phyloP scores from a whole-genome alignment of 495 filamentous ascomycete species.

The Tuber borchii region DNA sequence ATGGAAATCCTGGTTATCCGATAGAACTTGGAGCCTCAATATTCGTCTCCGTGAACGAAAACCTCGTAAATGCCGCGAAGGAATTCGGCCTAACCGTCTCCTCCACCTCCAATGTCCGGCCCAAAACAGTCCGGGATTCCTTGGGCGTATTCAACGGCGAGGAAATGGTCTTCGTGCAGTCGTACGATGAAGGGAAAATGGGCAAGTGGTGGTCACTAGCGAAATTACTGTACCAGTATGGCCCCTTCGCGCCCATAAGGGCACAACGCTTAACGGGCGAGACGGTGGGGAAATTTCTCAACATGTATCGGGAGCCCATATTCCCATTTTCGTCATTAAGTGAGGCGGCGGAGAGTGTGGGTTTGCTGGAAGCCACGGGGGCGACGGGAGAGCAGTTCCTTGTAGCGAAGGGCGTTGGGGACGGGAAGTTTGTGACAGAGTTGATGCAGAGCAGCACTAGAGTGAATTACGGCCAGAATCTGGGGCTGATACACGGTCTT shows the following conservation, averaged over 20 bases:
- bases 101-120: constrained; percentile 25
- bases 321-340: constrained; percentile 81
- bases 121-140: constrained; percentile 43
- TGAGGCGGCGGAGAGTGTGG: constrained; percentile 57
- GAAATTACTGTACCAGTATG: constrained; percentile 80
- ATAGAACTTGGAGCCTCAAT: constrained; percentile 89
- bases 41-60: constrained; percentile 81
- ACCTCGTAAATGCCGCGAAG: constrained; percentile 66
- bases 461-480: constrained; percentile 92
- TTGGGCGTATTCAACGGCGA: constrained; percentile 66
- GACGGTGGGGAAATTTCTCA: constrained; percentile 66
- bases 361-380: constrained; percentile 57
- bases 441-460: constrained; percentile 87
- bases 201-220: constrained; percentile 70
- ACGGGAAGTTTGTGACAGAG: constrained; percentile 62
- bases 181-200: constrained; percentile 43
- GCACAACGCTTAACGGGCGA: constrained; percentile 66
- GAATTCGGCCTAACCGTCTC: constrained; percentile 59
- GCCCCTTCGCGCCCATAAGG: constrained; percentile 60
- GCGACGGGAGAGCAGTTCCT: constrained; percentile 68
- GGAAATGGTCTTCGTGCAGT: constrained; percentile 60
- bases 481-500: constrained; percentile 75
- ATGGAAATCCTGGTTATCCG: constrained; percentile 59
- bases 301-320: constrained; percentile 69
- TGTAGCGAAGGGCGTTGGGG: constrained; percentile 56